A percentile compares a stretch with the other conserved stretches of the same genome.
phyloP scores from a whole-genome alignment of 169 alveolate genomes.

The Cytauxzoon felis region DNA sequence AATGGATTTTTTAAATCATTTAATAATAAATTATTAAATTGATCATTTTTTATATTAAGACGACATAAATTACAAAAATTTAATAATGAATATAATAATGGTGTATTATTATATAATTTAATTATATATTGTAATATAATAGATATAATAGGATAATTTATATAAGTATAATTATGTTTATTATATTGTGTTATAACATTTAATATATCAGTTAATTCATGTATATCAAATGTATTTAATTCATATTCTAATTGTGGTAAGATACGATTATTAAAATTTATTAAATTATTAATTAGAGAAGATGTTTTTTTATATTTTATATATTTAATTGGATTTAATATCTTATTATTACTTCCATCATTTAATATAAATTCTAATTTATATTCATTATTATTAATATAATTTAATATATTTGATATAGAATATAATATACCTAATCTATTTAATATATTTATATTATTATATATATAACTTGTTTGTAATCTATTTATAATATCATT shows the following conservation, averaged over 20 bases:
- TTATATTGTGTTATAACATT: slow-evolving; percentile 52
- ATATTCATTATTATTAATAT: slow-evolving; percentile 32
- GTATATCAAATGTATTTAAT: slow-evolving; percentile 34
- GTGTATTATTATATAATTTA: slow-evolving; percentile 28
- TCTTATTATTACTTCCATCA: neutral
- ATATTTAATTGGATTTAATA: neutral
- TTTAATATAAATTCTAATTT: neutral
- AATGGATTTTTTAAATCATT: slow-evolving; percentile 30
- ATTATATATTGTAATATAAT: slow-evolving; percentile 47
- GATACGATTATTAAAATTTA: no score
- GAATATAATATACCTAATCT: slow-evolving; percentile 46
- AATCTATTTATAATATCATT: slow-evolving; percentile 32
- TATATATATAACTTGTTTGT: slow-evolving; percentile 36
- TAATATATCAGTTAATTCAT: slow-evolving; percentile 46
- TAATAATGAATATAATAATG: slow-evolving; percentile 39
- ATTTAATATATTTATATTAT: slow-evolving; percentile 33
- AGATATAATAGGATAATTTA: slow-evolving; percentile 58
- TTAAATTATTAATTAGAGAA: no score
- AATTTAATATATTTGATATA: slow-evolving; percentile 34
- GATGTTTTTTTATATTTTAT: no score
- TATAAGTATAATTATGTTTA: slow-evolving; percentile 37
- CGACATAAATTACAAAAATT: slow-evolving; percentile 57
- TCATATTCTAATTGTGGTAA: slow-evolving; percentile 60
- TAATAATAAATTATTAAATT: slow-evolving; percentile 9
- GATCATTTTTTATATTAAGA: slow-evolving; percentile 32